Percentiles rank a stretch among this genome's conserved stretches.
These are phyloP conservation scores for Polysphondylium violaceum DNA, from an alignment of 78 protist species.

Conservation along the genomic window DNA sequence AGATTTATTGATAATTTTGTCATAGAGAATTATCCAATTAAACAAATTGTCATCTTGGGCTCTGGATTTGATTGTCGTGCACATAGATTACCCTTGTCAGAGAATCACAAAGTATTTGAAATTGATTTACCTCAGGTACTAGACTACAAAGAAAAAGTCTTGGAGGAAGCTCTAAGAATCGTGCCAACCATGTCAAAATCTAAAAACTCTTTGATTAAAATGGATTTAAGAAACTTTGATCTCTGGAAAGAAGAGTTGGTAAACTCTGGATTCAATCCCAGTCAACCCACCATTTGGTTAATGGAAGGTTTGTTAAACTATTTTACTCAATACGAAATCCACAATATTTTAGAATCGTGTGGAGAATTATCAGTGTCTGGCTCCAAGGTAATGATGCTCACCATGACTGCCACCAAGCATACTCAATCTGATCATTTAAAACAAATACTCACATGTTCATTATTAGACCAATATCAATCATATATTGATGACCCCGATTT, in stretches of 20 bases:
- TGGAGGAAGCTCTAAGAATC: neutral
- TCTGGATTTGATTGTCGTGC: slow-evolving; percentile 41
- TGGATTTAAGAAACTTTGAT: neutral
- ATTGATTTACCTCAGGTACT: slow-evolving; percentile 40
- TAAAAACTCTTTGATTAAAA: neutral
- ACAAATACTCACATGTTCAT: no score
- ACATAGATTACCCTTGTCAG: slow-evolving; percentile 14
- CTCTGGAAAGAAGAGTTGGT: slow-evolving; percentile 12
- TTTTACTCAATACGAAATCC: slow-evolving; percentile 6
- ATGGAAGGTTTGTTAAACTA: slow-evolving; percentile 61
- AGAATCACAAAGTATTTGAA: slow-evolving; percentile 12
- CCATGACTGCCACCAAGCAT: neutral
- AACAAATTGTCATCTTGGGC: slow-evolving; percentile 42
- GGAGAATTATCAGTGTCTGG: neutral
- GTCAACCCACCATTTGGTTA: slow-evolving; percentile 33
- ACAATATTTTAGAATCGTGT: neutral
- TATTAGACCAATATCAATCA: no score
- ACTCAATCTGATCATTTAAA: no score
- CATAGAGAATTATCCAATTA: neutral
- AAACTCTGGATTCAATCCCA: slow-evolving; percentile 24
- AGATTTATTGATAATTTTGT: slow-evolving; percentile 16
- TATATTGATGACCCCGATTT: no score
- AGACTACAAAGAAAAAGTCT: neutral
- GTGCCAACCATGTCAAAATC: neutral
- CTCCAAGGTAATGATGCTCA: slow-evolving; percentile 19